Evolutionary conservation across 1,284 basidiomycete species (phyloP), one percentile per base, ranked within the genome.

Genomic region (Trichosporon sp.): DNA sequence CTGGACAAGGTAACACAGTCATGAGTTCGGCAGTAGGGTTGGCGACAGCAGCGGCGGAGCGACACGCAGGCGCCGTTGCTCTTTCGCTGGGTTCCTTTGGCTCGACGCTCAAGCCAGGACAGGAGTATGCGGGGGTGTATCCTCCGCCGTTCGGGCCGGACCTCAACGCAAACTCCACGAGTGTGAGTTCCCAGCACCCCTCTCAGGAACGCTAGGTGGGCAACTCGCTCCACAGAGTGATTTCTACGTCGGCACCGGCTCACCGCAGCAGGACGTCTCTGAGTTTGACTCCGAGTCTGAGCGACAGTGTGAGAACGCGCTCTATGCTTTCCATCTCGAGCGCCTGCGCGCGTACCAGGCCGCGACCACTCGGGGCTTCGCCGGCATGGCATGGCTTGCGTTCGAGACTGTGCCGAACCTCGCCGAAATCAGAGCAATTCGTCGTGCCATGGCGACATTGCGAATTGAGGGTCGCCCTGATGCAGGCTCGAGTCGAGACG

Each of bases 381-480:
- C 74, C 27, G 73, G 73, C 9, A 78, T 92, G 60, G 86, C 88
- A 62, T 84, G 83, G 66, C 72, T 92, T 57, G 89, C 88, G 8
- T 92, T 92, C 74, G 91, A 92, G 82, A 92, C 90, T 0, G 81
- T 92, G 3, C 89, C 91, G 0, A 80, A 90, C 0, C 73, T 85
- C 13, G 78, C 86, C 25, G 91, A 93, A 77, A 82, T 88, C 4
- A 77, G 73, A 10, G 89, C 87, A 1, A 87, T 92, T 63, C 81
- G 89, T 52, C 78, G 79, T 14, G 89, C 89, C 0, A 84, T 92
- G 78, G 72, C 66, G 8, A 64, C 49, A 29, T 54, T 27, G 49
- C 49, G 49, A 29, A n/a, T 11, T 29, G 49, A 54, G 49, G 25
- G 49, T 29, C 27, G 25, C 25, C 5, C 40, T 23, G 40, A 9